Base-by-base conservation (phyloP, 768 basidiomycete species). In the Lactarius vividus region DNA sequence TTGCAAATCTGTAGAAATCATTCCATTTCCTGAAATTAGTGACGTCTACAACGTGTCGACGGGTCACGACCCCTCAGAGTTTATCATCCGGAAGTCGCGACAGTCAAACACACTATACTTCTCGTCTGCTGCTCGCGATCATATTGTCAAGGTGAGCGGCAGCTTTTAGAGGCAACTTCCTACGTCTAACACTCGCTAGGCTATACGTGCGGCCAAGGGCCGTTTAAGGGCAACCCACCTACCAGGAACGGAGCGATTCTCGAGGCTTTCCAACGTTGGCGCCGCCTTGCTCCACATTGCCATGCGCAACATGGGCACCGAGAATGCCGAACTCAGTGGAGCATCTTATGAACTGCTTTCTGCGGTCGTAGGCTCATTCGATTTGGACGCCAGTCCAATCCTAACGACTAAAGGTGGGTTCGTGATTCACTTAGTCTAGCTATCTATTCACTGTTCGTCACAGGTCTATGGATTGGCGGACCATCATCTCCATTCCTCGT, bases 241-340 rank as follows among this genome's bases (percentile, higher is more conserved):
- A 1, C 74, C 80, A 1, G 77, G 84, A 8, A 76, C 83, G 4
- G 90, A 90, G 66, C 81, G 91, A 10, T 87, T 88, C 69, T 85
- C 89, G 8, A 82, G 90, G 61, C 88, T 92, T 66, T 91, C 88
- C 3, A 95, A 94, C 71, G 88, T 94, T 23, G 88, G 92, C 8
- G 91, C 93, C 0, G 89, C 91, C 0, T 77, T 97, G 55, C 79
- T 96, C n/a, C 94, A 95, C 71, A 84, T 94, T 35, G 91, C 92
- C 23, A 82, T 97, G 75, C 80, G 93, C 18, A 92, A 89, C 68
- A 81, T 94, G 31, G 87, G 88, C 66, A 80, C 84, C 18, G 81
- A 84, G 28, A 89, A 93, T 63, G 89, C 92, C 67, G 85, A 86
- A 63, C 82, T 96, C n/a, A 84, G 93, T 4, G 79, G 82, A 39